A percentile compares a stretch with the other conserved stretches of the same genome.
These are phyloP conservation scores for Hirsutella minnesotensis DNA, from an alignment of 2,329 filamentous ascomycete genomes.

Conservation along the genomic window DNA sequence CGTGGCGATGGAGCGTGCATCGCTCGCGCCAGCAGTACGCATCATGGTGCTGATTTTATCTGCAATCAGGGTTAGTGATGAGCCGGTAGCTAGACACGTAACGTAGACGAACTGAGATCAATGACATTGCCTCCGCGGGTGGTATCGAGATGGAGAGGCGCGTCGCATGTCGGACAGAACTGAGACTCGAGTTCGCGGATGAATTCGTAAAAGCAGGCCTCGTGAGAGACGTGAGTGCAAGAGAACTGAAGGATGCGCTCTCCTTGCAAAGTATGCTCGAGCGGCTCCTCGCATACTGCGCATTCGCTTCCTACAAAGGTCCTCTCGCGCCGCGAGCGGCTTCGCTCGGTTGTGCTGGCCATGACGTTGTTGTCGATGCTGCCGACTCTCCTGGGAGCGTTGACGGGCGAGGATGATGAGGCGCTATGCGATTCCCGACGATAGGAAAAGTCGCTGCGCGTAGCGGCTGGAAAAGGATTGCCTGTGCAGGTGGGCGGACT, in stretches of 20 bases:
- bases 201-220: slow-evolving; percentile 98
- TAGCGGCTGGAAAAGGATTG: slow-evolving; percentile 15
- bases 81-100: slow-evolving; percentile 8
- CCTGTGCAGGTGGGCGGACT: slow-evolving; percentile 4
- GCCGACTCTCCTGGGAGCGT: slow-evolving; percentile 22
- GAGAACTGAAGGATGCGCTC: slow-evolving; percentile 93
- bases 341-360: slow-evolving; percentile 50
- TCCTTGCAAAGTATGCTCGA: slow-evolving; percentile 88
- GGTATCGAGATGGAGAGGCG: slow-evolving; percentile 81
- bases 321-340: slow-evolving; percentile 71
- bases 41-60: slow-evolving; percentile 94
- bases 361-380: slow-evolving; percentile 30
- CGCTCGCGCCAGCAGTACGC: slow-evolving; percentile 55
- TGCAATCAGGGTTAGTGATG: slow-evolving; percentile 24
- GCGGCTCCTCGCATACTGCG: slow-evolving; percentile 88
- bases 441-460: slow-evolving; percentile 14
- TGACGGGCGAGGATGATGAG: slow-evolving; percentile 20
- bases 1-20: slow-evolving; percentile 41
- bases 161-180: slow-evolving; percentile 87
- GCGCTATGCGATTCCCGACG: slow-evolving; percentile 19
- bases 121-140: slow-evolving; percentile 87
- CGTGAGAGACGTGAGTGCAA: slow-evolving; percentile 92
- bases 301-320: slow-evolving; percentile 94
- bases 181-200: slow-evolving; percentile 91
- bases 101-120: slow-evolving; percentile 57